phyloP scores from a whole-genome alignment of 441 rosid species.

The Gossypium gossypioides region DNA sequence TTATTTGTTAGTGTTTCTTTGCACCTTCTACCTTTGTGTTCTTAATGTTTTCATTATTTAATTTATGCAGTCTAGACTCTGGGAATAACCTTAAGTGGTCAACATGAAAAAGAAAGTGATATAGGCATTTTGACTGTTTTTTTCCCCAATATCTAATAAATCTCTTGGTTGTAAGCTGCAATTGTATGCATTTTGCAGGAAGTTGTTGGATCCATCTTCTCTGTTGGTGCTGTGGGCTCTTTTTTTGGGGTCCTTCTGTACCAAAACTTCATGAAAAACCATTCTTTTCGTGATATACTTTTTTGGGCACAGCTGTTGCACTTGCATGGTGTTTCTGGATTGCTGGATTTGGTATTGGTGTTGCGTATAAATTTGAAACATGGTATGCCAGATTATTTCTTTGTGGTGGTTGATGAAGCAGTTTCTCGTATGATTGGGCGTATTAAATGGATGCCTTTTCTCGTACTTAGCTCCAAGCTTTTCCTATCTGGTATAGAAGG shows the following conservation, averaged over 20 bases:
- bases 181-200: constrained; percentile 31
- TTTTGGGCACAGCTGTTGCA: constrained; percentile 55
- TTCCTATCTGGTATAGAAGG: constrained; percentile 70
- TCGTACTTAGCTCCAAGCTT: constrained; percentile 68
- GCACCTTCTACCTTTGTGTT: neutral
- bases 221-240: constrained; percentile 56
- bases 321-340: constrained; percentile 43
- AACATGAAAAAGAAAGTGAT: neutral
- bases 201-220: constrained; percentile 51
- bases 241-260: constrained; percentile 53
- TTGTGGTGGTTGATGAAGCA: constrained; percentile 53
- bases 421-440: constrained; percentile 44
- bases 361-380: constrained; percentile 48
- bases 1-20: neutral
- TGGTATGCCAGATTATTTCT: constrained; percentile 56
- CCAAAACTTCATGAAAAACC: constrained; percentile 45
- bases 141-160: neutral
- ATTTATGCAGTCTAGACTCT: neutral
- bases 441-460: constrained; percentile 65
- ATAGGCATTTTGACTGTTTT: neutral
- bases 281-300: constrained; percentile 42
- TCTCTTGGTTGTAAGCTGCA: neutral
- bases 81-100: neutral
- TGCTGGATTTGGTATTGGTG: constrained; percentile 55
- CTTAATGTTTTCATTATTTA: neutral